phyloP scores from a whole-genome alignment of 352 stramenopile species.

The Pythium pyrilobum region DNA sequence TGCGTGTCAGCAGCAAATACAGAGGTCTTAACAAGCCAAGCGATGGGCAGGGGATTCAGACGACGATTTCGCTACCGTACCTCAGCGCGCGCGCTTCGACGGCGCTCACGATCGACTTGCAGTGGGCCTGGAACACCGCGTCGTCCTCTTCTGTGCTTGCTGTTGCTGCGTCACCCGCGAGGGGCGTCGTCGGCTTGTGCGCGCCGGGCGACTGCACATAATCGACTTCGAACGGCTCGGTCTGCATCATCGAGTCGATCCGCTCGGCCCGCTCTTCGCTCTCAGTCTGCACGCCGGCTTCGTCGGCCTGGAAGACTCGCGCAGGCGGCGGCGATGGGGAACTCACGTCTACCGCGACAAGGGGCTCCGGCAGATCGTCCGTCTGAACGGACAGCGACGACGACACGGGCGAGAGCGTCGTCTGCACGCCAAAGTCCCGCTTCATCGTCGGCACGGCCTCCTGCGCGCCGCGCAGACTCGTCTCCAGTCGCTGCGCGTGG shows the following conservation, averaged over 20 bases:
- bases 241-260: constrained; percentile 13
- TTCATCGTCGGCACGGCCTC: constrained; percentile 11
- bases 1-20: too few species aligned
- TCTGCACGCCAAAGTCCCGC: constrained; percentile 14
- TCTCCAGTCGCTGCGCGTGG: constrained; percentile 13
- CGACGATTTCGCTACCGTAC: too few species aligned
- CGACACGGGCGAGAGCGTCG: not conserved
- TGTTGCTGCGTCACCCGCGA: too few species aligned
- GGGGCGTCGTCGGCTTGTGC: not conserved
- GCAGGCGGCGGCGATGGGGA: not conserved
- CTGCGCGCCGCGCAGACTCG: constrained; percentile 7
- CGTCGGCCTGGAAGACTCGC: not conserved
- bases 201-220: not conserved
- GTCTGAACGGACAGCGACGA: constrained; percentile 5
- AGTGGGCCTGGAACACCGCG: not conserved
- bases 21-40: too few species aligned
- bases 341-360: not conserved
- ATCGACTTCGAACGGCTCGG: constrained; percentile 3
- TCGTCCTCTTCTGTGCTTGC: not conserved
- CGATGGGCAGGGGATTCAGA: too few species aligned
- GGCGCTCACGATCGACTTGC: too few species aligned
- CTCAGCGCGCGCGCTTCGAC: too few species aligned
- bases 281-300: constrained; percentile 12
- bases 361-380: not conserved
- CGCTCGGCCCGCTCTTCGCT: not conserved